phyloP scores from a whole-genome alignment of 805 yeast species.

The Yarrowia sp. region DNA sequence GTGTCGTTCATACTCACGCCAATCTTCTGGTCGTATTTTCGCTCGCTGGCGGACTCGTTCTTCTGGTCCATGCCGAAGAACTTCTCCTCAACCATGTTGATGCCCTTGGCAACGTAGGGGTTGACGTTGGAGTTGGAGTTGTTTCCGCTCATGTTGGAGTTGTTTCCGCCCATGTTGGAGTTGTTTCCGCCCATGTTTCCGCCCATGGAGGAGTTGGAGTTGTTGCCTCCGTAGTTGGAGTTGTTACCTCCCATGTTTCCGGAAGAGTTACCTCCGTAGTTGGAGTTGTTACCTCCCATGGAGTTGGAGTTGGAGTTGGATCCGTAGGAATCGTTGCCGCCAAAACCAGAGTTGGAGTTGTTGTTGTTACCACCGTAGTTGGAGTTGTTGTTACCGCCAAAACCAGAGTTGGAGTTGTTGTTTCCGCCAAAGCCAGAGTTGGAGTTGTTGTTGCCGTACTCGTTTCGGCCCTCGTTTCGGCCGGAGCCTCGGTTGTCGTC shows the following conservation, averaged over 20 bases:
- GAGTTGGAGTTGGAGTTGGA: not conserved
- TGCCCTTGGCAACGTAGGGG: constrained; percentile 26
- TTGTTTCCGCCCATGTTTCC: not conserved
- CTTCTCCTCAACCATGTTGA: constrained; percentile 24
- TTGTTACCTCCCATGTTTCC: not conserved
- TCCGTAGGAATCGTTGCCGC: not conserved
- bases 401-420: not conserved
- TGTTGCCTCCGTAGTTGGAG: not conserved
- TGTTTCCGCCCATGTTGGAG: constrained; percentile 5
- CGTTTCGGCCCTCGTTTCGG: not conserved
- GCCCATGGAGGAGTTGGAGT: not conserved
- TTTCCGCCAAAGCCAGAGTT: no score
- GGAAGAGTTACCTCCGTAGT: constrained; percentile 9
- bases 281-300: not conserved
- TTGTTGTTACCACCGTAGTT: not conserved
- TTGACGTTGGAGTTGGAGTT: constrained; percentile 16
- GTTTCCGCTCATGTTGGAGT: constrained; percentile 1
- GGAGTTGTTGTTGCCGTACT: not conserved
- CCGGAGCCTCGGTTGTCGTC: no score
- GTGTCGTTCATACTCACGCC: no score
- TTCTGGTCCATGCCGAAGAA: constrained; percentile 17
- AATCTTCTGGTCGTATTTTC: constrained; percentile 20
- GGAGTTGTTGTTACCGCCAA: not conserved
- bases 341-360: not conserved
- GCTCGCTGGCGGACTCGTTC: constrained; percentile 13